These are phyloP conservation scores for Oleoguttula mirabilis DNA, from an alignment of 495 filamentous ascomycete species.

Conservation along the genomic window DNA sequence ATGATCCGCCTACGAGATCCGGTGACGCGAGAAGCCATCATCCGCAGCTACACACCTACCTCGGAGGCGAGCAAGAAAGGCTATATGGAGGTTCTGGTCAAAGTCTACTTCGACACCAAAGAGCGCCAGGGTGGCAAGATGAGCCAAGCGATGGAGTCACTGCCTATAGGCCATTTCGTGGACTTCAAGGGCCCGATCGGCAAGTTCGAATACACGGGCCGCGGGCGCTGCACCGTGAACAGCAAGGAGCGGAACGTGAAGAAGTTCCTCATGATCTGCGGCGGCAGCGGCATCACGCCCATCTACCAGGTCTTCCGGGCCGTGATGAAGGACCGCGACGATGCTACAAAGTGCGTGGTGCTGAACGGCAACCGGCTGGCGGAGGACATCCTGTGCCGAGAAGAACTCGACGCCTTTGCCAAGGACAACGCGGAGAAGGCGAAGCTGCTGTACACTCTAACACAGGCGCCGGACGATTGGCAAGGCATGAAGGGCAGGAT, in stretches of 20 bases:
- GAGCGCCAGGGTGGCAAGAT: conserved; percentile 61
- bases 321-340: conserved; percentile 49
- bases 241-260: conserved; percentile 47
- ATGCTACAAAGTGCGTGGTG: conserved; percentile 53
- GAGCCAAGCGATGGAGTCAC: conserved; percentile 65
- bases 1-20: conserved; percentile 73
- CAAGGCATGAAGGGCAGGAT: conserved; percentile 60
- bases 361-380: conserved; percentile 69
- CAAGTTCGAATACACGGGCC: conserved; percentile 69
- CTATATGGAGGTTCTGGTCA: conserved; percentile 62
- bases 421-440: conserved; percentile 42
- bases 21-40: conserved; percentile 55
- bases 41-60: conserved; percentile 82
- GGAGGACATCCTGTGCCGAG: conserved; percentile 72
- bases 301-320: conserved; percentile 81
- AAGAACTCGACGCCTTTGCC: conserved; percentile 58
- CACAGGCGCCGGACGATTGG: conserved; percentile 53
- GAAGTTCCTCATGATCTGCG: conserved; percentile 81
- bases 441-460: conserved; percentile 61
- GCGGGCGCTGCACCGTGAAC: conserved; percentile 51
- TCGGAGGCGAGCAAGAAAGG: conserved; percentile 52
- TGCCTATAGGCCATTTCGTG: conserved; percentile 56
- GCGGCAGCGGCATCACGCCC: conserved; percentile 80
- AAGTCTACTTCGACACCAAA: conserved; percentile 63
- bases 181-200: conserved; percentile 90